Evolutionary conservation across 2,329 filamentous ascomycete species (phyloP).

Genomic region (Diaporthe vaccinii): DNA sequence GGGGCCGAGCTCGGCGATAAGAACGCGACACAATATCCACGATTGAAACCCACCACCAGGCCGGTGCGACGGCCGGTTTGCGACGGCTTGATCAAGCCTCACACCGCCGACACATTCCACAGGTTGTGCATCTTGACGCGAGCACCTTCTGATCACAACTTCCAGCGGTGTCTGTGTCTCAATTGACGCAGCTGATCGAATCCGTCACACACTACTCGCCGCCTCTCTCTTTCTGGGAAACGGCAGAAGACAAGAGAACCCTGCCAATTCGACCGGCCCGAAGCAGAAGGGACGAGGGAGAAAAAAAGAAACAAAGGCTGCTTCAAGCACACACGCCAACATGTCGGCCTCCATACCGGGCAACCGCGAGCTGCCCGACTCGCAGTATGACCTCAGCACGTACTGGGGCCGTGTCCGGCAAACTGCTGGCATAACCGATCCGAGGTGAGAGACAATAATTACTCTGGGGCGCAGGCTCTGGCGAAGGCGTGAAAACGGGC

Average conservation of each 20-base stretch:
- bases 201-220: not conserved
- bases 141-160: not conserved
- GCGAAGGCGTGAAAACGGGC: conserved; percentile 40
- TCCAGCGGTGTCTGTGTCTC: conserved; percentile 15
- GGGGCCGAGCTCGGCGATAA: conserved; percentile 40
- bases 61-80: conserved; percentile 31
- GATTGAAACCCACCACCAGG: conserved; percentile 3
- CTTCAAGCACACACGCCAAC: conserved; percentile 35
- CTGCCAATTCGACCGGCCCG: not conserved
- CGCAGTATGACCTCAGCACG: conserved; percentile 91
- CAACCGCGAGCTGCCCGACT: conserved; percentile 86
- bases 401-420: conserved; percentile 97
- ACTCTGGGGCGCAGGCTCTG: conserved; percentile 19
- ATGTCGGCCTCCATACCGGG: conserved; percentile 79
- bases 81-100: conserved; percentile 34
- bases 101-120: conserved; percentile 7
- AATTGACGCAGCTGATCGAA: conserved; percentile 12
- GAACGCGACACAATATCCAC: conserved; percentile 3
- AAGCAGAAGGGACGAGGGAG: not conserved
- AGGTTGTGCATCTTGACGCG: conserved; percentile 11
- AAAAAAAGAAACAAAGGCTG: not conserved
- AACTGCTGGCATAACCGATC: conserved; percentile 90
- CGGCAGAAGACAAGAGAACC: no score
- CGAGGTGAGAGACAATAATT: conserved; percentile 77
- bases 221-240: no score